These are phyloP conservation scores for Ampelomyces quisqualis DNA, from an alignment of 2,329 filamentous ascomycete species.

Conservation along the genomic window DNA sequence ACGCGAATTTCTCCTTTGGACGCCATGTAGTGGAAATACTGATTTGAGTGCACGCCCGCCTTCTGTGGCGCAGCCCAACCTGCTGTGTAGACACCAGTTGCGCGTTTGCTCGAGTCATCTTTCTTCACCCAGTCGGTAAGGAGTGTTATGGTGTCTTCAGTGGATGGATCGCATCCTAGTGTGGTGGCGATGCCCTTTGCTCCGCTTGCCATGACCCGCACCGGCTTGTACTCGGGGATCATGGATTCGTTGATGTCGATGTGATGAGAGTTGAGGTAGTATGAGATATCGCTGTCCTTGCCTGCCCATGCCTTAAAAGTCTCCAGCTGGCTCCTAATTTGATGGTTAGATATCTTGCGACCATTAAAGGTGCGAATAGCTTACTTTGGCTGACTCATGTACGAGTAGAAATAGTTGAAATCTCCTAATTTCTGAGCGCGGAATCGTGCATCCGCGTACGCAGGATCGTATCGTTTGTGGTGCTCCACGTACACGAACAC, in stretches of 20 bases:
- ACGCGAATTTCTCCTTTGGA: constrained; percentile 81
- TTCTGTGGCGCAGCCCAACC: constrained; percentile 93
- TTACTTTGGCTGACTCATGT: constrained; percentile 74
- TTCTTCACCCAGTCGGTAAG: constrained; percentile 85
- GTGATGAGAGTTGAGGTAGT: constrained; percentile 95
- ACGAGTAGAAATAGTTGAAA: constrained; percentile 98
- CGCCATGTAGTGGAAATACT: constrained; percentile 95
- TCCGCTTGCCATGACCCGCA: constrained; percentile 74
- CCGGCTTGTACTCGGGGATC: constrained; percentile 77
- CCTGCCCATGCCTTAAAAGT: constrained; percentile 96
- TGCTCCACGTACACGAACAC: constrained; percentile 95
- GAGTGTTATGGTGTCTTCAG: constrained; percentile 91
- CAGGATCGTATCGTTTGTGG: constrained; percentile 94
- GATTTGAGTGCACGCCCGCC: constrained; percentile 92
- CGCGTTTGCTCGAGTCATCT: constrained; percentile 66
- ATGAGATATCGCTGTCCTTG: constrained; percentile 87
- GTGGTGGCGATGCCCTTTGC: constrained; percentile 76
- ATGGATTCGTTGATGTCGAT: constrained; percentile 91
- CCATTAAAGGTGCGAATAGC: constrained; percentile 43
- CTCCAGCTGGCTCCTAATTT: constrained; percentile 85
- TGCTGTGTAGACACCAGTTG: constrained; percentile 87
- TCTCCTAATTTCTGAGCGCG: constrained; percentile 77
- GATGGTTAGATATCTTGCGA: constrained; percentile 60
- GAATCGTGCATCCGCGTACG: constrained; percentile 83
- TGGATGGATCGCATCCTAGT: constrained; percentile 75